Evolutionary conservation across 805 yeast species (phyloP), one percentile per base, ranked within the genome.

Genomic region (Saturnispora mendoncae): DNA sequence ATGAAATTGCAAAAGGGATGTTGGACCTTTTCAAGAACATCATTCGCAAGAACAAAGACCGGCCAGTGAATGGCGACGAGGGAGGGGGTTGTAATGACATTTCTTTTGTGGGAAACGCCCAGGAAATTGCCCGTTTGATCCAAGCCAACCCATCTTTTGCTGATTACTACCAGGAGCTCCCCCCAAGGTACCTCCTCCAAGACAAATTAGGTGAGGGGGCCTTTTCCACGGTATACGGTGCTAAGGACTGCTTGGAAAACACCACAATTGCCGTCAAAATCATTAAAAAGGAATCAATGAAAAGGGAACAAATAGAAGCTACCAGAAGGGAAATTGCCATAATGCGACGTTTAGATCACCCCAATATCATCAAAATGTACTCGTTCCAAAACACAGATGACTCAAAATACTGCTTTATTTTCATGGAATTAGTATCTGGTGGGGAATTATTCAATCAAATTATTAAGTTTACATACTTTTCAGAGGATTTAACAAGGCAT

Each of bases 361-460:
- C 71, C 23, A 79, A 83, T 57, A 66, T 84, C 19, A 73, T 80
- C 39, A 68, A 68, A 46, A 64, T 83, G 42, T 58, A 69, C 43
- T 71, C 71, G 42, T 72, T 71, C 53, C 66, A 68, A 46, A 82
- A 82, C 51, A 61, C 73, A 12, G 49, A 56, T 10, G 61, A 56
- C 24, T 56, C 65, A 0, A 56, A 60, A 36, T 71, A 70, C 56
- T 81, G 81, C 53, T 83, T 75, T 54, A 66, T 83, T 28, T 69
- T 80, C 13, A 59, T 83, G 47, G 92, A 84, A 55, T 72, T 74
- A 44, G 73, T 81, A 26, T 68, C 75, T 34, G 94, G 94, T 7
- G 94, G 94, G 5, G 94, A 83, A 60, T 73, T 83, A 21, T 83
- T 84, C 65, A 83, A 80, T 48, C 85, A 82, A 54, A 83, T 83